Evolutionary conservation across 208 protist genomes (phyloP).

Genomic region (Leptomonas seymouri): DNA sequence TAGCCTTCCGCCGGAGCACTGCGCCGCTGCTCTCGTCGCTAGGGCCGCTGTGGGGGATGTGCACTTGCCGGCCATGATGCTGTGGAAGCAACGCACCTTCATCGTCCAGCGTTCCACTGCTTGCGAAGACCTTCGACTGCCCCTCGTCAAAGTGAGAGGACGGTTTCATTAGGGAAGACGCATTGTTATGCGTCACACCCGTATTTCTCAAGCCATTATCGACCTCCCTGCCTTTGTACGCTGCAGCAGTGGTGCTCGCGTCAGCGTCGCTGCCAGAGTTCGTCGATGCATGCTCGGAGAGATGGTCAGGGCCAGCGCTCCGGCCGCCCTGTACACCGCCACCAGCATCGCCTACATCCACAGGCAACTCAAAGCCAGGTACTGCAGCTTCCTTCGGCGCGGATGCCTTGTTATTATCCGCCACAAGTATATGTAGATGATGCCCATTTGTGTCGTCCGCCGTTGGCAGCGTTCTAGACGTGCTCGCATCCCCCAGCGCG

Average conservation of each 20-base stretch:
- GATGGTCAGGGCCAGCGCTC: background rate
- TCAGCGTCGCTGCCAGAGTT: slow-evolving; percentile 5
- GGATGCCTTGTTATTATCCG: background rate
- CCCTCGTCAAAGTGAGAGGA: background rate
- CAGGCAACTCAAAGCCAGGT: background rate
- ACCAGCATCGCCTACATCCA: background rate
- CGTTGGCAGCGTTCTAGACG: background rate
- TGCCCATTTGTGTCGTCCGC: background rate
- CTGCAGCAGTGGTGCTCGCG: background rate
- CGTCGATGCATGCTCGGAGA: background rate
- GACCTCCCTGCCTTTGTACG: background rate
- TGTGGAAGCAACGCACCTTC: background rate
- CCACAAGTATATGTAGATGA: background rate
- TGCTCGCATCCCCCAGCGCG: background rate
- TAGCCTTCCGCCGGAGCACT: no score
- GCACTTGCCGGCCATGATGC: background rate
- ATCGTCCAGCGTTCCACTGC: slow-evolving; percentile 1
- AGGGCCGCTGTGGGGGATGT: background rate
- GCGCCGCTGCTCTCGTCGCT: background rate
- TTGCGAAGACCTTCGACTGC: background rate
- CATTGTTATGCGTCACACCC: no score
- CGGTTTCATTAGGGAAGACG: background rate
- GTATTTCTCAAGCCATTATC: background rate
- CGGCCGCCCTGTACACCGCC: background rate
- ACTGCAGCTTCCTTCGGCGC: background rate